Evolutionary conservation across 2,329 filamentous ascomycete genomes (phyloP).

Genomic region (Pseudocercospora pini-densiflorae): DNA sequence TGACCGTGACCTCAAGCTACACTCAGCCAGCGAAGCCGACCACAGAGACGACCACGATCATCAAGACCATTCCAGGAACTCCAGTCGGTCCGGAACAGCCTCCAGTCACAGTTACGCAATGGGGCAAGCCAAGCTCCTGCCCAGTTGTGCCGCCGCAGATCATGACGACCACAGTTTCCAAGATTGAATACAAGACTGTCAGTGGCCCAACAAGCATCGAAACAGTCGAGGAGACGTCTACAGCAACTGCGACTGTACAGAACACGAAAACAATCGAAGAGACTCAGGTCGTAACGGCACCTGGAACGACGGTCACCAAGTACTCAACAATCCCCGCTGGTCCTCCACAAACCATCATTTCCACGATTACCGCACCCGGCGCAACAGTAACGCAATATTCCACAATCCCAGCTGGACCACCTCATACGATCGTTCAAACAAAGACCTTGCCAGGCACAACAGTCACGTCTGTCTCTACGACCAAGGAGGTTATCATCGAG

Average conservation of each 20-base stretch:
- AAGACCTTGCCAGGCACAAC: not conserved
- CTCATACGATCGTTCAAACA: constrained; percentile 5
- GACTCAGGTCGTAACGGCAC: constrained; percentile 4
- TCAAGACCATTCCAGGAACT: not conserved
- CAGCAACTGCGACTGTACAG: constrained; percentile 11
- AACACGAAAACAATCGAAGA: constrained; percentile 6
- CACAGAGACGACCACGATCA: not conserved
- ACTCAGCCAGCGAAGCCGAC: constrained; percentile 1
- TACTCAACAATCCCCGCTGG: constrained; percentile 11
- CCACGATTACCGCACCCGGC: not conserved
- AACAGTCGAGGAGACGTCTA: constrained; percentile 11
- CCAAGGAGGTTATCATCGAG: not conserved
- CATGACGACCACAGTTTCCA: not conserved
- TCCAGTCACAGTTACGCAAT: constrained; percentile 1
- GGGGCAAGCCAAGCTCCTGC: constrained; percentile 3
- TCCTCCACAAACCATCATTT: not conserved
- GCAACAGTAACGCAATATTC: not conserved
- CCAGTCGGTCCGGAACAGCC: not conserved
- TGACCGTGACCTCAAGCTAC: not conserved
- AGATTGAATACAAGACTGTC: constrained; percentile 4
- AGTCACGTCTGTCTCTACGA: constrained; percentile 11
- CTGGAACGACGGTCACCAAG: not conserved
- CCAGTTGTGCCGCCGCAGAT: not conserved
- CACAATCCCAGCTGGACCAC: constrained; percentile 11
- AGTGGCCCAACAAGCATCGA: constrained; percentile 11